Evolutionary conservation across 2,329 filamentous ascomycete genomes (phyloP).

Genomic region (Neurospora sp.): DNA sequence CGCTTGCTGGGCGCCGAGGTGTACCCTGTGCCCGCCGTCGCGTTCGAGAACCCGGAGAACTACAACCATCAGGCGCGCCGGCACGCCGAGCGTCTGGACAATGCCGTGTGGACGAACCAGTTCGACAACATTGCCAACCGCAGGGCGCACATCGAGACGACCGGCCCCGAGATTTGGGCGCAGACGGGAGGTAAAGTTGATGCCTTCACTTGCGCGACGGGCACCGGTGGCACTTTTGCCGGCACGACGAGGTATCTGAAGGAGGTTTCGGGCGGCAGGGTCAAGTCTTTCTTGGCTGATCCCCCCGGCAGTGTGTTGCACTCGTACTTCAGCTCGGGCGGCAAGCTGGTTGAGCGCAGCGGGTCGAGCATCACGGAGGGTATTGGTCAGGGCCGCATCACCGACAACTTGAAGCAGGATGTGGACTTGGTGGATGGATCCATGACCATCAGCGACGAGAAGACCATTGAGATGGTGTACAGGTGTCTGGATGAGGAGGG

Average conservation of each 20-base stretch:
- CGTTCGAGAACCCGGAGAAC: constrained; percentile 90
- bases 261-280: constrained; percentile 63
- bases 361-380: constrained; percentile 94
- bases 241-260: constrained; percentile 86
- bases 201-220: constrained; percentile 91
- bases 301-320: constrained; percentile 90
- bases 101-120: constrained; percentile 97
- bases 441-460: constrained; percentile 77
- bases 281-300: constrained; percentile 86
- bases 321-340: constrained; percentile 80
- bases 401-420: constrained; percentile 86
- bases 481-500: constrained; percentile 92
- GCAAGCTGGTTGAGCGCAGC: constrained; percentile 67
- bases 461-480: constrained; percentile 97
- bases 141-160: constrained; percentile 90
- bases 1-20: constrained; percentile 89
- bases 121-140: constrained; percentile 96
- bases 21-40: constrained; percentile 88
- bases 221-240: constrained; percentile 84
- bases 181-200: constrained; percentile 82
- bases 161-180: constrained; percentile 92
- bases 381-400: constrained; percentile 91
- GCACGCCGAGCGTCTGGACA: constrained; percentile 77
- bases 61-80: constrained; percentile 94
- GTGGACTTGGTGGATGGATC: constrained; percentile 77